phyloP scores from a whole-genome alignment of 208 protist species.

The Trypanosoma platydactyli region DNA sequence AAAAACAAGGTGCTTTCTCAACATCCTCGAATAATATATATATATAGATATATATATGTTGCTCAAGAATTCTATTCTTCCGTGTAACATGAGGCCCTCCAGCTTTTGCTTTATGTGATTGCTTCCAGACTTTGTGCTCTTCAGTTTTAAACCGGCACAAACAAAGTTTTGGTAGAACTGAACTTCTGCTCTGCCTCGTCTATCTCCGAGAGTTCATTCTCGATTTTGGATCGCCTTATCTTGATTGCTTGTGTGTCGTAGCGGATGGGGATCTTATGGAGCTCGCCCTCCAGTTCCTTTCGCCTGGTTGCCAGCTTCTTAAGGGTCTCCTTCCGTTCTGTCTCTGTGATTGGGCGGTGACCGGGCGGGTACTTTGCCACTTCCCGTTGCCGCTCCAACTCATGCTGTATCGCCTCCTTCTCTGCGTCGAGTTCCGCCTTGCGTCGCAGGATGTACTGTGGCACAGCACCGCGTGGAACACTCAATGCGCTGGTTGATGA shows the following conservation, averaged over 20 bases:
- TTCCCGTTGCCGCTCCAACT: slow-evolving; percentile 54
- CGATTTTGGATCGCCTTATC: slow-evolving; percentile 53
- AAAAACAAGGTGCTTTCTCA: too few relatives aligned
- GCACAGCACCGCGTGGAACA: slow-evolving; percentile 52
- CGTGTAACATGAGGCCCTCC: neutral
- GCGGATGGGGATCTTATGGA: slow-evolving; percentile 80
- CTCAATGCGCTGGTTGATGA: slow-evolving; percentile 1
- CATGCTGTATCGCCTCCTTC: slow-evolving; percentile 58
- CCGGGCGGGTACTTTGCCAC: slow-evolving; percentile 75
- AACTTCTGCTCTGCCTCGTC: slow-evolving; percentile 66
- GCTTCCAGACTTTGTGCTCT: too few relatives aligned
- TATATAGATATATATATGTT: too few relatives aligned
- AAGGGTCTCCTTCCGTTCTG: slow-evolving; percentile 72
- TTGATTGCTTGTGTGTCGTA: slow-evolving; percentile 82
- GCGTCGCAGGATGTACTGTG: slow-evolving; percentile 72
- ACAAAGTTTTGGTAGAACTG: slow-evolving; percentile 61
- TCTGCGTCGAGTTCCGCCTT: slow-evolving; percentile 81
- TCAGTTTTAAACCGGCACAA: slow-evolving; percentile 57
- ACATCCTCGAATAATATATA: too few relatives aligned
- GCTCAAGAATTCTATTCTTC: slow-evolving; percentile 1
- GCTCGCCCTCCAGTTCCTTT: slow-evolving; percentile 75
- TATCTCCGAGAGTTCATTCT: slow-evolving; percentile 74
- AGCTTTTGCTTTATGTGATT: too few relatives aligned
- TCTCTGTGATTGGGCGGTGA: slow-evolving; percentile 75
- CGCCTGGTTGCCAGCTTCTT: slow-evolving; percentile 44